Conservation (phyloP, 192 early-diverging fungal species). For the Coemansia sp. region DNA sequence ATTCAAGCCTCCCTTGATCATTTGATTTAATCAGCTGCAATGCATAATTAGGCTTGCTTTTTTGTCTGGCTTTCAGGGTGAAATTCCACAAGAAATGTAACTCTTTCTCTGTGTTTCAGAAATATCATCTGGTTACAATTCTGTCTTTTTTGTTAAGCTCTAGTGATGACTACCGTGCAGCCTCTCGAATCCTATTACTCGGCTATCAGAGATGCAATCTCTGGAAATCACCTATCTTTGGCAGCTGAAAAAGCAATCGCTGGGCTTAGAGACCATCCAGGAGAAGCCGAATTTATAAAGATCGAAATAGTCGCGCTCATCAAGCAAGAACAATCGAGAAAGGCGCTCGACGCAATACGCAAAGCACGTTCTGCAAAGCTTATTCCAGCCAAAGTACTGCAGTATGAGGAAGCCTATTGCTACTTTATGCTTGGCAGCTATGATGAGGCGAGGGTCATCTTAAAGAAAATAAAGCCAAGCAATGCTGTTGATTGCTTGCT, state of each 20-base stretch:
- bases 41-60: no score
- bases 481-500: slow-evolving; percentile 15
- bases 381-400: slow-evolving; percentile 14
- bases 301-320: slow-evolving; percentile 45
- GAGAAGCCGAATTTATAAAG: slow-evolving; percentile 40
- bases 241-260: slow-evolving; percentile 24
- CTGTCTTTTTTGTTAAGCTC: neutral
- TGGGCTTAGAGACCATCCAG: slow-evolving; percentile 24
- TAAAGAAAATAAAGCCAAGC: slow-evolving; percentile 18
- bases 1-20: no score
- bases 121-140: neutral
- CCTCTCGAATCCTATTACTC: slow-evolving; percentile 33
- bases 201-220: slow-evolving; percentile 30
- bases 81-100: no score
- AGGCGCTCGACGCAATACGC: slow-evolving; percentile 29
- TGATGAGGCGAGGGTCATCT: slow-evolving; percentile 14
- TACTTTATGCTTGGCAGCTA: slow-evolving; percentile 37
- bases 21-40: no score
- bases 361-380: slow-evolving; percentile 23
- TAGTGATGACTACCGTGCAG: slow-evolving; percentile 14
- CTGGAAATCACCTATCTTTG: slow-evolving; percentile 12
- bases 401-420: slow-evolving; percentile 47
- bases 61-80: no score
- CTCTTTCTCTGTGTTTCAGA: no score
- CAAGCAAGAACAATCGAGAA: slow-evolving; percentile 32